These are phyloP conservation scores for Sonneratia caseolaris DNA, from an alignment of 345 rosid species.

Conservation along the genomic window DNA sequence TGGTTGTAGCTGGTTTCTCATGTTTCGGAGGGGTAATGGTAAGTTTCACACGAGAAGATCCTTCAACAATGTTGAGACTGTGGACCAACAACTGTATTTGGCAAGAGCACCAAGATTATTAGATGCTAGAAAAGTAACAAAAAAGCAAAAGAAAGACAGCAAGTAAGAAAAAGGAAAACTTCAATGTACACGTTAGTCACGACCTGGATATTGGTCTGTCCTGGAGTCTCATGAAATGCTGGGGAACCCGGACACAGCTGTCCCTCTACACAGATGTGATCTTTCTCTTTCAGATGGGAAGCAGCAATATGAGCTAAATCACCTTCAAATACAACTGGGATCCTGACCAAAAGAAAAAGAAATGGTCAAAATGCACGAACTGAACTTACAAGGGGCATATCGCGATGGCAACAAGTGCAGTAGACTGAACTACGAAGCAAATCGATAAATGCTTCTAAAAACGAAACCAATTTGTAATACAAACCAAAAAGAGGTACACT, in stretches of 20 bases:
- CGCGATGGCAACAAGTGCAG: neutral
- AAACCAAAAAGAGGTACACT: constrained; percentile 28
- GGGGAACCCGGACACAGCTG: constrained; percentile 38
- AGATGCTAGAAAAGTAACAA: neutral
- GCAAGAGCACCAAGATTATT: constrained; percentile 3
- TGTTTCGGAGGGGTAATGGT: constrained; percentile 8
- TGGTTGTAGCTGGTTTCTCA: constrained; percentile 10
- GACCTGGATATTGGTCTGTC: constrained; percentile 49
- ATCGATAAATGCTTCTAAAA: neutral
- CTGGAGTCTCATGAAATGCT: constrained; percentile 19
- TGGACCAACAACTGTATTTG: constrained; percentile 50
- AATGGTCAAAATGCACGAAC: neutral
- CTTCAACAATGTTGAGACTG: constrained; percentile 46
- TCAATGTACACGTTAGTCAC: neutral
- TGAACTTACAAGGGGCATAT: neutral
- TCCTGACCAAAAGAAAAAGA: constrained; percentile 25
- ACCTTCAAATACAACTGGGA: constrained; percentile 65
- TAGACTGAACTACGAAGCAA: neutral
- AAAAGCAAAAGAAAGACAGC: neutral
- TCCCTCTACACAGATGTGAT: constrained; percentile 54
- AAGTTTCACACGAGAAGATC: constrained; percentile 17
- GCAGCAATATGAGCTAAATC: constrained; percentile 69
- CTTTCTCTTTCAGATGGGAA: constrained; percentile 47
- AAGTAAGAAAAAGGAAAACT: neutral
- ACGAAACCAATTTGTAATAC: constrained; percentile 11